Evolutionary conservation across 805 yeast species (phyloP).

Genomic region (Metschnikowia aberdeeniae): DNA sequence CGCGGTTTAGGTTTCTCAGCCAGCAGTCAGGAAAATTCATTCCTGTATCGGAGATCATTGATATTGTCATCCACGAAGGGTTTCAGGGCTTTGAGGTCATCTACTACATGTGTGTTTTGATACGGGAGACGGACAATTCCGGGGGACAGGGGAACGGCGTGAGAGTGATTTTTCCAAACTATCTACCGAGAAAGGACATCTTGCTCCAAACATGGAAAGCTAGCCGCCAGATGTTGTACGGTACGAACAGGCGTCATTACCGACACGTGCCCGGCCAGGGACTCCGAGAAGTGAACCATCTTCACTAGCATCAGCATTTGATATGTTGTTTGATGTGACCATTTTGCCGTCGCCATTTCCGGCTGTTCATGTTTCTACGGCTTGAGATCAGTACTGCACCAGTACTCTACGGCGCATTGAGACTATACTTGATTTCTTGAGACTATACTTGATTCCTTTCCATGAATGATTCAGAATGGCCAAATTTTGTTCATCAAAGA

Average conservation of each 20-base stretch:
- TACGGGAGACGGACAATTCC: constrained; percentile 27
- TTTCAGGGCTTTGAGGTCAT: constrained; percentile 62
- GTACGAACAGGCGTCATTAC: constrained; percentile 14
- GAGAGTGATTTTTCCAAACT: constrained; percentile 39
- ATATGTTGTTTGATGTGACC: no score
- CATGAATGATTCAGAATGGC: no score
- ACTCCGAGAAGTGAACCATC: constrained; percentile 16
- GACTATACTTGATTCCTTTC: no score
- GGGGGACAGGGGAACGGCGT: constrained; percentile 18
- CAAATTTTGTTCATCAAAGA: no score
- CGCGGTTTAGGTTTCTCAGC: constrained; percentile 12
- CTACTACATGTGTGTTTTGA: constrained; percentile 58
- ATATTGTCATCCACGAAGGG: constrained; percentile 72
- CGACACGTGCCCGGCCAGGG: constrained; percentile 20
- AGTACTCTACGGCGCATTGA: no score
- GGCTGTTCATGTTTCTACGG: no score
- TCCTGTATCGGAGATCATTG: constrained; percentile 54
- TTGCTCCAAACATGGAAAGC: constrained; percentile 37
- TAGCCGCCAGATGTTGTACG: constrained; percentile 35
- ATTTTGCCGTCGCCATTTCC: no score
- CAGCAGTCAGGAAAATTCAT: constrained; percentile 42
- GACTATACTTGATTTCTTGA: no score
- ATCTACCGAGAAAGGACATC: constrained; percentile 40
- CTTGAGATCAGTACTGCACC: no score
- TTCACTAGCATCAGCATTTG: constrained; percentile 6